Conservation (phyloP, 371 early-diverging fungal species). For the Mortierella sp. region DNA sequence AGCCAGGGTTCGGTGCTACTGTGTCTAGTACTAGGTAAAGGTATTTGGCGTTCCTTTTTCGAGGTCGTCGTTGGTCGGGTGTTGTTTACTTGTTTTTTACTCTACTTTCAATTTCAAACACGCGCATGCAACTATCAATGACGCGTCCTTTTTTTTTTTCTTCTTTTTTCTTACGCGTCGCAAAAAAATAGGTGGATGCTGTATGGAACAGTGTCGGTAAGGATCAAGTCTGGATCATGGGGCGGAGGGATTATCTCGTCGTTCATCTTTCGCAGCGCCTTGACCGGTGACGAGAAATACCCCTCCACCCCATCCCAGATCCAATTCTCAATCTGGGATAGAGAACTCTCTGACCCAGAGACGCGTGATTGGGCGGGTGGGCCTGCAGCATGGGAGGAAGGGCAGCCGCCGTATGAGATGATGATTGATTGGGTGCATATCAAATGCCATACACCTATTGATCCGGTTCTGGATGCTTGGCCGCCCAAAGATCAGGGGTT, state of each 20-base stretch:
- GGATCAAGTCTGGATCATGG: constrained; percentile 66
- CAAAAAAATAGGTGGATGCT: constrained; percentile 60
- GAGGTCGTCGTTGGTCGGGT: too few species aligned
- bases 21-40: constrained; percentile 63
- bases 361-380: constrained; percentile 79
- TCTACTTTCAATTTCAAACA: too few species aligned
- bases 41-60: background rate
- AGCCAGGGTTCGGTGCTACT: constrained; percentile 71
- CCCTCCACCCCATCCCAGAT: constrained; percentile 69
- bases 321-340: constrained; percentile 81
- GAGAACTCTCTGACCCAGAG: constrained; percentile 66
- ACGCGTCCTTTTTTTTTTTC: background rate
- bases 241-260: constrained; percentile 75
- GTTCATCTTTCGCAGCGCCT: constrained; percentile 69
- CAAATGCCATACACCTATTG: constrained; percentile 31
- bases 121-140: too few species aligned
- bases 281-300: constrained; percentile 73
- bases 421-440: constrained; percentile 45
- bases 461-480: constrained; percentile 34
- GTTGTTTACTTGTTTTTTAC: background rate
- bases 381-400: constrained; percentile 65
- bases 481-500: constrained; percentile 44
- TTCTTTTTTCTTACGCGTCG: too few species aligned
- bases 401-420: constrained; percentile 32
- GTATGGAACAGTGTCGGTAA: constrained; percentile 70